These are phyloP conservation scores for Plenodomus tracheiphilus DNA, from an alignment of 2,329 filamentous ascomycete genomes.

Conservation along the genomic window DNA sequence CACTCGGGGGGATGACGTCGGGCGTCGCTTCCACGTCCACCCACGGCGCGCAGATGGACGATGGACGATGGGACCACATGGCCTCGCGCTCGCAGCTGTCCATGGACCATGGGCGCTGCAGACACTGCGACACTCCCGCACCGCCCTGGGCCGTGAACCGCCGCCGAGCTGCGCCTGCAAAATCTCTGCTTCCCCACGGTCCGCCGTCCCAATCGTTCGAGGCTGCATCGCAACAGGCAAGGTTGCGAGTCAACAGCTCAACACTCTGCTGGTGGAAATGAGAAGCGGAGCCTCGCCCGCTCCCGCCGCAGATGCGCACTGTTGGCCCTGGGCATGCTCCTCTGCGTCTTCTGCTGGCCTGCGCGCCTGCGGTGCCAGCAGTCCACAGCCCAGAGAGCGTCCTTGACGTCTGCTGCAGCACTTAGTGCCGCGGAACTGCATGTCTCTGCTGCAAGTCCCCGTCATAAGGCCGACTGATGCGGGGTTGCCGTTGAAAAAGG, in stretches of 20 bases:
- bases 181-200: slow-evolving; percentile 8
- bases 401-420: too few relatives aligned
- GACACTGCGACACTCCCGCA: slow-evolving; percentile 1
- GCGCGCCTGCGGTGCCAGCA: neutral
- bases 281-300: slow-evolving; percentile 23
- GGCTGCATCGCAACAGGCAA: slow-evolving; percentile 16
- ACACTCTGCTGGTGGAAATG: slow-evolving; percentile 27
- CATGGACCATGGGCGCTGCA: neutral
- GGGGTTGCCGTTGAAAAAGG: slow-evolving; percentile 18
- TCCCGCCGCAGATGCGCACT: slow-evolving; percentile 6
- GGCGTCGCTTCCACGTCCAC: too few relatives aligned
- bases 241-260: slow-evolving; percentile 30
- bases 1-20: slow-evolving; percentile 7
- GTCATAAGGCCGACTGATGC: slow-evolving; percentile 21
- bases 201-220: neutral
- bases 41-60: too few relatives aligned
- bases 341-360: slow-evolving; percentile 2
- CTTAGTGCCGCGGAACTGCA: slow-evolving; percentile 12
- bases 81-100: too few relatives aligned
- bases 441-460: slow-evolving; percentile 15
- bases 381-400: too few relatives aligned
- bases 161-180: slow-evolving; percentile 4
- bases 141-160: neutral
- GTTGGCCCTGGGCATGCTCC: neutral
- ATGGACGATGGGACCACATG: too few relatives aligned